Percentiles rank a stretch among this genome's conserved stretches.
phyloP scores from a whole-genome alignment of 2,329 filamentous ascomycete species.

The Colletotrichum zoysiae region DNA sequence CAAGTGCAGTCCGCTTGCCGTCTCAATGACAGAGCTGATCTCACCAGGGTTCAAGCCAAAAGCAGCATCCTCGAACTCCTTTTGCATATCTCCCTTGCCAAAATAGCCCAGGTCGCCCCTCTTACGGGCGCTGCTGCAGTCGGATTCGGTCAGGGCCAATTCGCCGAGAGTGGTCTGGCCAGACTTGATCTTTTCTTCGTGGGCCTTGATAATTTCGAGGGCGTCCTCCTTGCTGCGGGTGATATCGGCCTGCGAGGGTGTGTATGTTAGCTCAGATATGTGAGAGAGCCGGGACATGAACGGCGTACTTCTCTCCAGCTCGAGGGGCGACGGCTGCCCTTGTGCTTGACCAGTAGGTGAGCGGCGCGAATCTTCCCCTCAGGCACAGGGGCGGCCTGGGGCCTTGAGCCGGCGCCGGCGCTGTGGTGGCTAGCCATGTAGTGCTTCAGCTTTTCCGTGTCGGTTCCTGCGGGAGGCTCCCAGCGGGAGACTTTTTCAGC shows the following conservation, averaged over 20 bases:
- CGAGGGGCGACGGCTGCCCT: slow-evolving; percentile 85
- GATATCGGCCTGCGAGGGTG: slow-evolving; percentile 72
- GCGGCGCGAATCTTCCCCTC: slow-evolving; percentile 93
- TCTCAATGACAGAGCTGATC: slow-evolving; percentile 89
- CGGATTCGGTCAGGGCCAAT: slow-evolving; percentile 88
- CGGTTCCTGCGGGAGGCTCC: slow-evolving; percentile 90
- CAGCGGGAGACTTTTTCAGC: slow-evolving; percentile 89
- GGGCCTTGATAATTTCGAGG: slow-evolving; percentile 77
- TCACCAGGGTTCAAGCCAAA: slow-evolving; percentile 91
- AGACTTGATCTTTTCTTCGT: slow-evolving; percentile 81
- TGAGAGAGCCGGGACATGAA: neutral
- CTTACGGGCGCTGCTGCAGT: slow-evolving; percentile 96
- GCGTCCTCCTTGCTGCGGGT: slow-evolving; percentile 91
- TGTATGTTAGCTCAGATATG: neutral
- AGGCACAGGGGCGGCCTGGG: slow-evolving; percentile 53
- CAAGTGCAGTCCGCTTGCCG: slow-evolving; percentile 92
- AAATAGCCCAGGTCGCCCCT: slow-evolving; percentile 96
- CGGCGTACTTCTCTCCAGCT: slow-evolving; percentile 82
- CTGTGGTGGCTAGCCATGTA: slow-evolving; percentile 95
- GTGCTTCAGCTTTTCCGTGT: slow-evolving; percentile 90
- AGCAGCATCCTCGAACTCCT: slow-evolving; percentile 96
- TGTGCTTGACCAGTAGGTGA: slow-evolving; percentile 95
- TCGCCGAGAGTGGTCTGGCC: slow-evolving; percentile 80
- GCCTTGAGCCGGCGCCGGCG: slow-evolving; percentile 59
- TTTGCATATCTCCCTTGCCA: slow-evolving; percentile 95